Base-by-base conservation (phyloP, 805 yeast genomes). In the Schizosaccharomyces octosporus region DNA sequence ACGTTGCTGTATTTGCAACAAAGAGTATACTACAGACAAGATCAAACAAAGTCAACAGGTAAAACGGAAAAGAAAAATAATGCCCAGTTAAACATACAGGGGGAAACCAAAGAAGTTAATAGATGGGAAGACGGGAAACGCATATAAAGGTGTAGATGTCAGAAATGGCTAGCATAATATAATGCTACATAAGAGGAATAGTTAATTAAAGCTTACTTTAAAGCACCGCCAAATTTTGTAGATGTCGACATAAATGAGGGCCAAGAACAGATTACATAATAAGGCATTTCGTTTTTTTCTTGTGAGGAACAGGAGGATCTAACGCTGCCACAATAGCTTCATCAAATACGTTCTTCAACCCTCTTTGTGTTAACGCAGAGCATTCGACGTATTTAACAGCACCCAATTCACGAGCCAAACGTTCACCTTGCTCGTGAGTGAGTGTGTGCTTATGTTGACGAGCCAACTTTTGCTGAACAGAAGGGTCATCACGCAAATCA, bases 321-420 rank as follows among this genome's bases (percentile, higher is more conserved):
- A 93, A 79, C 32, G 97, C 97, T 15, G 61, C 61, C n/a, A 55
- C 24, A 62, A 63, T 59, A 27, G 63, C 64, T 74, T 88, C 97
- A 71, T 93, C 97, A 74, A 90, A 90, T n/a, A 90, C 96, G 66
- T 94, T 88, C 75, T 90, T 93, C 72, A 93, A 79, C 15, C 98
- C 98, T 71, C 88, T 83, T 74, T 90, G 98, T 61, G 97, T 93
- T 70, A 93, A 79, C 9, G 98, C 98, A 11, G 97, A 89, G 74
- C 98, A 90, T 74, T 90, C 98, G 57, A 90, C 95, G 73, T 90
- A 90, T 73, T 90, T 89, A 61, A 93, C 95, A 19, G 97, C 97
- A 66, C 93, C 84, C 67, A 89, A 78, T 68, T 90, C 97, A 73
- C 85, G 85, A 54, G 98, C 97, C 66, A 90, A 78, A 71, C 85